Evolutionary conservation across 163 green algal species (phyloP).

Genomic region (Trebouxia gelatinosa): DNA sequence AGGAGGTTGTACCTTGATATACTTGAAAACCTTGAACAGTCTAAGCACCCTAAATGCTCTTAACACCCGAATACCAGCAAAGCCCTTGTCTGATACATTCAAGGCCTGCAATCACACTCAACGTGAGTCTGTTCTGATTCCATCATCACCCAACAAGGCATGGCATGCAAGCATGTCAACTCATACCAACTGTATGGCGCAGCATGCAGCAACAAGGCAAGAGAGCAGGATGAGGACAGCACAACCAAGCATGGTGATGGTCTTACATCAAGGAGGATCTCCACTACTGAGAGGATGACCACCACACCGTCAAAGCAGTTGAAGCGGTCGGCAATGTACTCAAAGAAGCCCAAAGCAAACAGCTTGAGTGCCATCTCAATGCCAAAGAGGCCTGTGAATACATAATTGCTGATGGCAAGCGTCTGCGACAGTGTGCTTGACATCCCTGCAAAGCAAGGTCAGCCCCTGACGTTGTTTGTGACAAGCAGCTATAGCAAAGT

Average conservation of each 20-base stretch:
- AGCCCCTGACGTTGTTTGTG: too few species aligned
- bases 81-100: conserved; percentile 1
- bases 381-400: conserved; percentile 66
- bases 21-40: conserved; percentile 77
- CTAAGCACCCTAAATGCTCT: conserved; percentile 73
- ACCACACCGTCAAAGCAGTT: conserved; percentile 76
- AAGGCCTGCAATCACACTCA: not conserved
- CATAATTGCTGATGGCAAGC: conserved; percentile 50
- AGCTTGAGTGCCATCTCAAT: conserved; percentile 73
- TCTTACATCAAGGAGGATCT: conserved; percentile 47
- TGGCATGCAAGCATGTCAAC: too few species aligned
- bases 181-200: too few species aligned
- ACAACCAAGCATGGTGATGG: too few species aligned
- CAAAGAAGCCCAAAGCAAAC: conserved; percentile 61
- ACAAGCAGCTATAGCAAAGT: not conserved
- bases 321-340: conserved; percentile 65
- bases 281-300: conserved; percentile 59
- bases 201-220: not conserved
- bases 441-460: conserved; percentile 38
- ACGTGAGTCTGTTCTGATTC: too few species aligned
- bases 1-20: conserved; percentile 59
- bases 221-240: too few species aligned
- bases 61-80: conserved; percentile 52
- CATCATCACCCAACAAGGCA: too few species aligned
- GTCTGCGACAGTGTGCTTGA: conserved; percentile 7